Evolutionary conservation across 371 early-diverging fungal species (phyloP).

Genomic region (Apophysomyces sp.): DNA sequence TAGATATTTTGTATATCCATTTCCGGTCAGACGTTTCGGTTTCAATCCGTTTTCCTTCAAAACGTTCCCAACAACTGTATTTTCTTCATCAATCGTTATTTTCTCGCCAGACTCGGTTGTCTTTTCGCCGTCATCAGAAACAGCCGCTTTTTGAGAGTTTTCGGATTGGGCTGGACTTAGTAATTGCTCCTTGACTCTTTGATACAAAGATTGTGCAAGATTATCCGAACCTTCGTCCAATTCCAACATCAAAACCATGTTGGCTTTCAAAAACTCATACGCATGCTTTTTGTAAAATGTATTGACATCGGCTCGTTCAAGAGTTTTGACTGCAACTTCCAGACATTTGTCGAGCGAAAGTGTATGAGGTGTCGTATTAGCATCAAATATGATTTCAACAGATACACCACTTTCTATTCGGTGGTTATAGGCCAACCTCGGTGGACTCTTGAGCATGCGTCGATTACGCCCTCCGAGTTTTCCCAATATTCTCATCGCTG

Average conservation of each 20-base stretch:
- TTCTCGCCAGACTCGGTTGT: slow-evolving; percentile 11
- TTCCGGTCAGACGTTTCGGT: slow-evolving; percentile 38
- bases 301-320: slow-evolving; percentile 55
- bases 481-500: slow-evolving; percentile 93
- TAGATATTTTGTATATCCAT: slow-evolving; percentile 44
- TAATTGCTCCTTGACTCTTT: slow-evolving; percentile 35
- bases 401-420: slow-evolving; percentile 64
- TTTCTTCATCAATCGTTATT: slow-evolving; percentile 24
- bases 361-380: slow-evolving; percentile 47
- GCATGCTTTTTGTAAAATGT: slow-evolving; percentile 64
- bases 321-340: slow-evolving; percentile 52
- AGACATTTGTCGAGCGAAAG: slow-evolving; percentile 58
- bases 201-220: slow-evolving; percentile 46
- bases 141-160: not conserved
- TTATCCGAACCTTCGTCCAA: slow-evolving; percentile 60
- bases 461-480: slow-evolving; percentile 95
- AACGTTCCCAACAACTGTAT: slow-evolving; percentile 34
- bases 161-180: slow-evolving; percentile 5
- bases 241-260: slow-evolving; percentile 71
- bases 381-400: slow-evolving; percentile 64
- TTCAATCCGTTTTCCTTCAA: slow-evolving; percentile 35
- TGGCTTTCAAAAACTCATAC: slow-evolving; percentile 69
- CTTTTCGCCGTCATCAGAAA: not conserved
- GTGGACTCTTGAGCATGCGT: slow-evolving; percentile 71
- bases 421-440: slow-evolving; percentile 50